phyloP scores from a whole-genome alignment of 148 eudicot species.

The Camellia lanceoleosa region DNA sequence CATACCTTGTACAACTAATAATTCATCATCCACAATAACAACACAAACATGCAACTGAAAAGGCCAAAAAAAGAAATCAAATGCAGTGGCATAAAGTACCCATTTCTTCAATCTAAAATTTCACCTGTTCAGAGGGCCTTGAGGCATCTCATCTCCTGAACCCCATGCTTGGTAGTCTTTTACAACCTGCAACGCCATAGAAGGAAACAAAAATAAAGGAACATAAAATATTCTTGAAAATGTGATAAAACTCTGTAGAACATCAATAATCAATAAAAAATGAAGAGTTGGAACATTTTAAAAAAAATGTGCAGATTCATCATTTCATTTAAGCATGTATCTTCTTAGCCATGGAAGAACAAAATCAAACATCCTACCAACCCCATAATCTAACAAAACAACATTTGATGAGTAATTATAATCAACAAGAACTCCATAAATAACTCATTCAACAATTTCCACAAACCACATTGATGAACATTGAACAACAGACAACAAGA shows the following conservation, averaged over 20 bases:
- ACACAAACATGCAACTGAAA: neutral
- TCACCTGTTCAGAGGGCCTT: constrained; percentile 85
- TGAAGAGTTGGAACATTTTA: neutral
- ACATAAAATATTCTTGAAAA: neutral
- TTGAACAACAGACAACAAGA: too few relatives aligned
- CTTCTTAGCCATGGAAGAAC: too few relatives aligned
- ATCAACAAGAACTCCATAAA: too few relatives aligned
- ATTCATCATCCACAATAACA: neutral
- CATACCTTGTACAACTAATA: neutral
- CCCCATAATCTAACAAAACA: too few relatives aligned
- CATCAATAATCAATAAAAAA: neutral
- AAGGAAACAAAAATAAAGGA: neutral
- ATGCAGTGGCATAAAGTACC: neutral
- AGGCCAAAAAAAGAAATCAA: too few relatives aligned
- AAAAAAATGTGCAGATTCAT: neutral
- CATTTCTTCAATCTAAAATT: constrained; percentile 32
- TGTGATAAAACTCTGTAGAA: neutral
- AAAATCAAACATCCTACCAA: too few relatives aligned
- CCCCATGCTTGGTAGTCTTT: constrained; percentile 93
- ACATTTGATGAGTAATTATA: too few relatives aligned
- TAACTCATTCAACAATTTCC: too few relatives aligned
- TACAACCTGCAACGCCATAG: constrained; percentile 48
- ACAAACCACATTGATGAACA: too few relatives aligned
- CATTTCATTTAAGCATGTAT: too few relatives aligned
- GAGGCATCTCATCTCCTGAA: constrained; percentile 75